A percentile compares a stretch with the other conserved stretches of the same genome.
These are phyloP conservation scores for Salix koriyanagi DNA, from an alignment of 345 rosid genomes.

Conservation along the genomic window DNA sequence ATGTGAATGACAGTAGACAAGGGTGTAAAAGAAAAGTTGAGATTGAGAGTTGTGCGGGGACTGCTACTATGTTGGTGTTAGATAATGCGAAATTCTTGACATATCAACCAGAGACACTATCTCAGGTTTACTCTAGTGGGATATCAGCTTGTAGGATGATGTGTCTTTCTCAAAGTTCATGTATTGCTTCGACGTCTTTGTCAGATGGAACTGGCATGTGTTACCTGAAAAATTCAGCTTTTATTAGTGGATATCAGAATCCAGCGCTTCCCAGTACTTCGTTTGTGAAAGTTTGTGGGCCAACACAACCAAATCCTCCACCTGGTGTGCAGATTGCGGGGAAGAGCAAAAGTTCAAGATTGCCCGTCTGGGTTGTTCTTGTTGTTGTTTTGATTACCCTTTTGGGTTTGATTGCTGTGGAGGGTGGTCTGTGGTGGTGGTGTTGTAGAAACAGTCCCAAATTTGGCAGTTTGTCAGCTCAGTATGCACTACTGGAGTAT, in stretches of 20 bases:
- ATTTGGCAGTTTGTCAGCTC: slow-evolving; percentile 44
- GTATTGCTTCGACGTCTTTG: slow-evolving; percentile 52
- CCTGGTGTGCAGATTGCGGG: neutral
- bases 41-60: slow-evolving; percentile 47
- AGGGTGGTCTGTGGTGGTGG: slow-evolving; percentile 58
- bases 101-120: slow-evolving; percentile 32
- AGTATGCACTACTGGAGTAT: slow-evolving; percentile 59
- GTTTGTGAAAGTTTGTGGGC: slow-evolving; percentile 58
- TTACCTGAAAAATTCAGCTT: slow-evolving; percentile 38
- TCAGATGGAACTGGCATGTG: slow-evolving; percentile 61
- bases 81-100: slow-evolving; percentile 51
- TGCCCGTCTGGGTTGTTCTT: slow-evolving; percentile 30
- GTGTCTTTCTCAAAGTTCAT: slow-evolving; percentile 43
- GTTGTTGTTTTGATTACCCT: slow-evolving; percentile 40
- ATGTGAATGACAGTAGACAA: slow-evolving; percentile 40
- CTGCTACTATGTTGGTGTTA: slow-evolving; percentile 46
- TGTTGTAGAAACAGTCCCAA: slow-evolving; percentile 42
- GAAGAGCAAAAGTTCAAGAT: slow-evolving; percentile 16
- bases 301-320: slow-evolving; percentile 35
- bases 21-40: slow-evolving; percentile 62
- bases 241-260: slow-evolving; percentile 49
- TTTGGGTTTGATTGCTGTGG: slow-evolving; percentile 36
- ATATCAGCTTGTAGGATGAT: slow-evolving; percentile 51
- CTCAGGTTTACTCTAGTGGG: slow-evolving; percentile 39
- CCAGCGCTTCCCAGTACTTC: slow-evolving; percentile 60